Conservation (phyloP, 768 basidiomycete genomes). For the Guyanaporus albipodus region DNA sequence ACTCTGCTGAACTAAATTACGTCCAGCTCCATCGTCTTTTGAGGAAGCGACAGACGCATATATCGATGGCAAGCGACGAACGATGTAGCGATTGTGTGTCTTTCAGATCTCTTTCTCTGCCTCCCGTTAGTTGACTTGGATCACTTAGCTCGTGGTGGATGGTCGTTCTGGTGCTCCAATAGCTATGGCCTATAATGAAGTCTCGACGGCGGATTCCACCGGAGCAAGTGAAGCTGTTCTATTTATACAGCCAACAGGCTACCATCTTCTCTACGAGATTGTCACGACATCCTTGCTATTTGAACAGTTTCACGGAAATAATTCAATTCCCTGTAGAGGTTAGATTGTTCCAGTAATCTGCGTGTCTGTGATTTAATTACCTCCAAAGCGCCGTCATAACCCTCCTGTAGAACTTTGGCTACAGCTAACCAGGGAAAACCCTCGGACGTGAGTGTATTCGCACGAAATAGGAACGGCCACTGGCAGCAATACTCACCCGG, state of each 20-base stretch:
- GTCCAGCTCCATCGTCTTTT: slow-evolving; percentile 6
- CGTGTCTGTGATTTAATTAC: not conserved
- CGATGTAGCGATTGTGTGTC: slow-evolving; percentile 1
- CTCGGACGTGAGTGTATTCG: slow-evolving; percentile 1
- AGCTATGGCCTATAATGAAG: slow-evolving; percentile 7
- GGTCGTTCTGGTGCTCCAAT: not conserved
- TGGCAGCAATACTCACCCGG: not conserved
- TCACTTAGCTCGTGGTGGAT: slow-evolving; percentile 5
- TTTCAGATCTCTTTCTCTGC: not conserved
- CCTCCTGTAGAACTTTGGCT: not conserved
- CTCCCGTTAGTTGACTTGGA: no score
- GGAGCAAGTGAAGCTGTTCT: not conserved
- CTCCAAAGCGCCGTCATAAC: not conserved
- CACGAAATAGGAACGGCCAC: no score
- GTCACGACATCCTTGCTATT: slow-evolving; percentile 15
- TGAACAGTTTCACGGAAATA: not conserved
- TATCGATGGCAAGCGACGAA: slow-evolving; percentile 10
- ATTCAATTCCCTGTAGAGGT: not conserved
- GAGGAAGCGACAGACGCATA: slow-evolving; percentile 6
- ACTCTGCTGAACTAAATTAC: not conserved
- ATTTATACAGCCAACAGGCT: slow-evolving; percentile 15
- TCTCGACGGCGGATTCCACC: not conserved
- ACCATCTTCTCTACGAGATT: slow-evolving; percentile 17
- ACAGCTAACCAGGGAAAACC: not conserved
- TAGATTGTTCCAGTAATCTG: not conserved